phyloP scores from a whole-genome alignment of 2,329 filamentous ascomycete species.

The Tolypocladium ovalisporum region DNA sequence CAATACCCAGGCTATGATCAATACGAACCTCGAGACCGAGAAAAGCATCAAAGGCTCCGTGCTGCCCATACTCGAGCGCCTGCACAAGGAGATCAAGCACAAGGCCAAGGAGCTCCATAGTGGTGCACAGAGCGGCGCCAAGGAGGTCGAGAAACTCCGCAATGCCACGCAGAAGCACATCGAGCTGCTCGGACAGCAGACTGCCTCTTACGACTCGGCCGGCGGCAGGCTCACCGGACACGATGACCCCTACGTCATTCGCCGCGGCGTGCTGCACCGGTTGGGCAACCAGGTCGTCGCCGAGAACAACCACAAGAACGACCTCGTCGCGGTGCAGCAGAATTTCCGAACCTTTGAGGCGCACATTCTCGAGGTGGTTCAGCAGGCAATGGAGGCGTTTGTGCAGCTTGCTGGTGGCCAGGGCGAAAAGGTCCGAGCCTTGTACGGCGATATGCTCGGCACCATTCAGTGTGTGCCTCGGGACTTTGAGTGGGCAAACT shows the following conservation, averaged over 20 bases:
- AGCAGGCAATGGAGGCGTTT: slow-evolving; percentile 74
- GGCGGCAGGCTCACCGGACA: slow-evolving; percentile 58
- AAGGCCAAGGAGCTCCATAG: slow-evolving; percentile 82
- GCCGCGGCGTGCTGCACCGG: slow-evolving; percentile 70
- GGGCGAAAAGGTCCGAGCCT: slow-evolving; percentile 66
- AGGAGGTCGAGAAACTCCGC: slow-evolving; percentile 85
- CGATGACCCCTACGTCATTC: slow-evolving; percentile 83
- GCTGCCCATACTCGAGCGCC: slow-evolving; percentile 75
- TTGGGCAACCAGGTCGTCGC: slow-evolving; percentile 85
- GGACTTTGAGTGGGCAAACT: slow-evolving; percentile 88
- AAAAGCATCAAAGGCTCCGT: slow-evolving; percentile 81
- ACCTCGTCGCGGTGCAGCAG: slow-evolving; percentile 83
- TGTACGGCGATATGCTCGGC: slow-evolving; percentile 76
- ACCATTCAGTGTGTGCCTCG: slow-evolving; percentile 65
- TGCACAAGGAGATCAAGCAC: slow-evolving; percentile 94
- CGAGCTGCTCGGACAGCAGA: slow-evolving; percentile 79
- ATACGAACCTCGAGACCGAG: slow-evolving; percentile 82
- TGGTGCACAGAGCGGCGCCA: slow-evolving; percentile 74
- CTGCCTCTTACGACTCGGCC: slow-evolving; percentile 67
- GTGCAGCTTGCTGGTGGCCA: slow-evolving; percentile 71
- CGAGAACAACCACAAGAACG: slow-evolving; percentile 92
- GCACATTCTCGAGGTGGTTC: slow-evolving; percentile 73
- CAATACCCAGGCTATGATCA: slow-evolving; percentile 86
- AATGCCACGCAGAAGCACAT: slow-evolving; percentile 88
- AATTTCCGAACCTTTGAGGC: slow-evolving; percentile 81